A percentile compares a stretch with the other conserved stretches of the same genome.
Conservation (phyloP, 2,329 filamentous ascomycete species). For the Claviceps quebecensis region DNA sequence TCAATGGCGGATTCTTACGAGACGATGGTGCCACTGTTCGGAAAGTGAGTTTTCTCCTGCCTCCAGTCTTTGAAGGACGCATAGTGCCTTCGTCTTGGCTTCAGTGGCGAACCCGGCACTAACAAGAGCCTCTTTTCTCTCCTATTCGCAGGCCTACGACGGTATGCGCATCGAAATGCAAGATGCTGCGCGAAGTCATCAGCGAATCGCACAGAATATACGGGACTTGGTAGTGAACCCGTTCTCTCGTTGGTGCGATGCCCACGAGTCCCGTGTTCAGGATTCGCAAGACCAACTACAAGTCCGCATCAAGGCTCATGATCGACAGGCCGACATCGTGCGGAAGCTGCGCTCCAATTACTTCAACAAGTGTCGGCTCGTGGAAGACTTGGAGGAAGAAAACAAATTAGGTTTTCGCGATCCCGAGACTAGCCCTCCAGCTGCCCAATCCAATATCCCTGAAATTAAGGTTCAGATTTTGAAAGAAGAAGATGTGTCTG, state of each 20-base stretch:
- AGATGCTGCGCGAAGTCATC: slow-evolving; percentile 77
- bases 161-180: slow-evolving; percentile 87
- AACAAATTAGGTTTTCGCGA: slow-evolving; percentile 96
- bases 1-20: slow-evolving; percentile 68
- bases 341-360: slow-evolving; percentile 92
- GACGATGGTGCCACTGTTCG: slow-evolving; percentile 93
- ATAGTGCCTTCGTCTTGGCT: not conserved
- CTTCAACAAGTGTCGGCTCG: slow-evolving; percentile 95
- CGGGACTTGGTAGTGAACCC: slow-evolving; percentile 89
- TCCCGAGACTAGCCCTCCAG: slow-evolving; percentile 55
- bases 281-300: slow-evolving; percentile 93
- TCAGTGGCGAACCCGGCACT: slow-evolving; percentile 4
- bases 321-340: slow-evolving; percentile 77
- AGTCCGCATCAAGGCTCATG: slow-evolving; percentile 77
- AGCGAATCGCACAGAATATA: slow-evolving; percentile 92
- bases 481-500: slow-evolving; percentile 44
- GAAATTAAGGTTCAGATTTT: slow-evolving; percentile 78
- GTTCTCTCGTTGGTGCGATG: slow-evolving; percentile 91
- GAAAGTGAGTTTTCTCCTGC: slow-evolving; percentile 46
- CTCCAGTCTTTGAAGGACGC: not conserved
- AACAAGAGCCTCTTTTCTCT: slow-evolving; percentile 5
- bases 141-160: slow-evolving; percentile 61
- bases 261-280: slow-evolving; percentile 80
- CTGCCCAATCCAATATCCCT: slow-evolving; percentile 42
- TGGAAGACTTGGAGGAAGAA: slow-evolving; percentile 95